Percentiles rank a stretch among this genome's conserved stretches.
Evolutionary conservation across 1,284 basidiomycete species (phyloP).

Genomic region (Caloboletus inedulis): DNA sequence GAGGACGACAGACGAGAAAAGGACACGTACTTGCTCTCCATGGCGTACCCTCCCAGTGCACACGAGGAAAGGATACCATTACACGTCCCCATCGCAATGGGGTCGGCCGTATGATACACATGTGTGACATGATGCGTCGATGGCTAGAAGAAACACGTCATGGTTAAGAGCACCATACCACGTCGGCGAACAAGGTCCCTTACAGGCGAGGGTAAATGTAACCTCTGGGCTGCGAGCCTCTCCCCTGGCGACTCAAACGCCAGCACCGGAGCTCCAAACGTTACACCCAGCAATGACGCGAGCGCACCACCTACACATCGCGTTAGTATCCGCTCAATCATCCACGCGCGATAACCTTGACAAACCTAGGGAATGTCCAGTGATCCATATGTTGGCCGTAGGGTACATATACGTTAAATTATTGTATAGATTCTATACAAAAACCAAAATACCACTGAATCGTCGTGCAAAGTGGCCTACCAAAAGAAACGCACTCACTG

Average conservation of each 20-base stretch:
- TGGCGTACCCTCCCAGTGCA: conserved; percentile 70
- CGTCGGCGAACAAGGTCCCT: conserved; percentile 21
- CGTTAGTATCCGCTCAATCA: not conserved
- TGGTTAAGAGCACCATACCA: conserved; percentile 4
- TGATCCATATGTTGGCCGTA: conserved; percentile 88
- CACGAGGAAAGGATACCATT: conserved; percentile 74
- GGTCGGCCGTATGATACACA: conserved; percentile 85
- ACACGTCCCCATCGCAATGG: conserved; percentile 82
- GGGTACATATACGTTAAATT: conserved; percentile 95
- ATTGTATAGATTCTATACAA: conserved; percentile 80
- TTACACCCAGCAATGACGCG: conserved; percentile 82
- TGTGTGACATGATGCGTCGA: conserved; percentile 75
- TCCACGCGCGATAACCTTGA: conserved; percentile 3
- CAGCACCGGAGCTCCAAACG: conserved; percentile 90
- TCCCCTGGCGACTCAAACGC: conserved; percentile 94
- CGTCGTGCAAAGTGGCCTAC: not conserved
- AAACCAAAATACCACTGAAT: not conserved
- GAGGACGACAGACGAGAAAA: conserved; percentile 6
- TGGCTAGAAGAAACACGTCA: conserved; percentile 42
- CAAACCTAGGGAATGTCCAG: conserved; percentile 70
- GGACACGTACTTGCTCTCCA: conserved; percentile 62
- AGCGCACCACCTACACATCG: conserved; percentile 67
- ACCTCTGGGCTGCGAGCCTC: conserved; percentile 74
- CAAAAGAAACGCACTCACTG: conserved; percentile 44
- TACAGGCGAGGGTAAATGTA: conserved; percentile 86